These are phyloP conservation scores for Dryadomyces quercivorus DNA, from an alignment of 2,329 filamentous ascomycete genomes.

Conservation along the genomic window DNA sequence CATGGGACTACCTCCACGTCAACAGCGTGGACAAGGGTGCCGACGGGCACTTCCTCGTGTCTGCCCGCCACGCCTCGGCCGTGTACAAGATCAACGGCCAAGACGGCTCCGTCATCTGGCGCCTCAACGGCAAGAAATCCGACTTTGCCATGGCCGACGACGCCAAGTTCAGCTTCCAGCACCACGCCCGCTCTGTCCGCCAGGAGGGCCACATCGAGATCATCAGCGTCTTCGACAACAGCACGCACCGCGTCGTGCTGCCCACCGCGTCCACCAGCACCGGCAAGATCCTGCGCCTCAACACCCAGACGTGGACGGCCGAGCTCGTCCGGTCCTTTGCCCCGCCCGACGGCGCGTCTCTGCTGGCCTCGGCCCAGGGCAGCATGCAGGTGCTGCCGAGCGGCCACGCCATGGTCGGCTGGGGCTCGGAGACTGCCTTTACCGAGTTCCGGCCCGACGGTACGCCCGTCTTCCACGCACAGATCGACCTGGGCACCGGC, in stretches of 20 bases:
- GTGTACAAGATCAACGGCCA: conserved; percentile 29
- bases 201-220: conserved; percentile 23
- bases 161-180: conserved; percentile 29
- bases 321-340: conserved; percentile 32
- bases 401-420: conserved; percentile 42
- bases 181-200: conserved; percentile 32
- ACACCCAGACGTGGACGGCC: conserved; percentile 29
- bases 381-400: conserved; percentile 39
- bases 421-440: conserved; percentile 37
- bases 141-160: conserved; percentile 24
- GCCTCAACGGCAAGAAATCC: conserved; percentile 28
- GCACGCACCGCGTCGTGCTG: conserved; percentile 26
- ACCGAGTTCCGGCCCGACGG: conserved; percentile 36
- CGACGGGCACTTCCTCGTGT: conserved; percentile 33
- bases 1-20: conserved; percentile 40
- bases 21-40: conserved; percentile 34
- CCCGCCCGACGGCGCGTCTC: conserved; percentile 22
- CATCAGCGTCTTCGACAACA: conserved; percentile 38
- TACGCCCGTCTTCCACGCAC: conserved; percentile 37
- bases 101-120: conserved; percentile 32
- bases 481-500: conserved; percentile 27
- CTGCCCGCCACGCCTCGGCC: conserved; percentile 27
- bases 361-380: conserved; percentile 20
- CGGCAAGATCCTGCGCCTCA: conserved; percentile 32
- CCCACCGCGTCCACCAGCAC: conserved; percentile 20